These are phyloP conservation scores for Alternaria sp. DNA, from an alignment of 2,329 filamentous ascomycete species.

Conservation along the genomic window DNA sequence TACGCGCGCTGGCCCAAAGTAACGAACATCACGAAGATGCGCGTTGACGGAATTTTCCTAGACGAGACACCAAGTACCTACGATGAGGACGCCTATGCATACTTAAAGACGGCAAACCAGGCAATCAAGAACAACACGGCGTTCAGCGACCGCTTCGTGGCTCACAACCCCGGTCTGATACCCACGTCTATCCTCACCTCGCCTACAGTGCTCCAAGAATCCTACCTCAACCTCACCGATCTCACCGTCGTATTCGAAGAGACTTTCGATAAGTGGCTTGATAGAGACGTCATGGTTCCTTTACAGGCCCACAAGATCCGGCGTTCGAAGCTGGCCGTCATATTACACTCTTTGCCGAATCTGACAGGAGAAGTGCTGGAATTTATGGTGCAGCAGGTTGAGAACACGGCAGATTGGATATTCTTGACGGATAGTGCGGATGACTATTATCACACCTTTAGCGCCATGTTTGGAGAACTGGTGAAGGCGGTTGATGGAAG, in stretches of 20 bases:
- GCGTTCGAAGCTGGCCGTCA: constrained; percentile 32
- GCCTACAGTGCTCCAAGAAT: constrained; percentile 20
- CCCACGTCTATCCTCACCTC: constrained; percentile 24
- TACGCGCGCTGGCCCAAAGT: constrained; percentile 56
- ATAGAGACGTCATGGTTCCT: constrained; percentile 25
- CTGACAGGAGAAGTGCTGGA: constrained; percentile 29
- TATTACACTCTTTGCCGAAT: constrained; percentile 37
- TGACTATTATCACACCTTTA: constrained; percentile 40
- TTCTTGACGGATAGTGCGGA: constrained; percentile 36
- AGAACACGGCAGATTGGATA: constrained; percentile 39
- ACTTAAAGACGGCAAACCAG: constrained; percentile 28
- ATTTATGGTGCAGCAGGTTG: constrained; percentile 37
- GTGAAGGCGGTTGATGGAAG: constrained; percentile 20
- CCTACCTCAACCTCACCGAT: constrained; percentile 40
- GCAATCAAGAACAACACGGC: constrained; percentile 26
- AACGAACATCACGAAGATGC: constrained; percentile 47
- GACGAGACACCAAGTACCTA: constrained; percentile 56
- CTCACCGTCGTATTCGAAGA: constrained; percentile 44
- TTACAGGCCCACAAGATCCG: constrained; percentile 26
- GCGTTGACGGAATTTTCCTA: constrained; percentile 60
- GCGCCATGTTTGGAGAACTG: constrained; percentile 28
- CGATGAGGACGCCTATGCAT: constrained; percentile 23
- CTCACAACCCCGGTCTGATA: constrained; percentile 39
- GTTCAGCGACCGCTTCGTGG: constrained; percentile 36
- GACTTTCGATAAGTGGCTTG: constrained; percentile 37